Conservation (phyloP, 306 rosid genomes). For the Cicer pinnatifidum region DNA sequence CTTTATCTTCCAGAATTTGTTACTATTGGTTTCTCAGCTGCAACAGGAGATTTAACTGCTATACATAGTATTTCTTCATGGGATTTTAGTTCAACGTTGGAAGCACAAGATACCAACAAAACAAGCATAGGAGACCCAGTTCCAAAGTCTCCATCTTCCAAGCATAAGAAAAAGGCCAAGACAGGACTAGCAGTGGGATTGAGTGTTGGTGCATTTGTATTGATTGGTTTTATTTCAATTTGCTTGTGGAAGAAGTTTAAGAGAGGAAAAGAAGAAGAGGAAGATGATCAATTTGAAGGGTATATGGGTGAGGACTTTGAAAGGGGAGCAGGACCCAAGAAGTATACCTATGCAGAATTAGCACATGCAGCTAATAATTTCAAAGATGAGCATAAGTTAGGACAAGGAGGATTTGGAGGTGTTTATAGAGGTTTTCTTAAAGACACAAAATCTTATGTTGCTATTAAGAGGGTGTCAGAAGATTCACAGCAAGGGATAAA, state of each 20-base stretch:
- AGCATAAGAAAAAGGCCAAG: background rate
- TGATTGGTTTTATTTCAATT: background rate
- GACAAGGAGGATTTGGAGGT: conserved; percentile 55
- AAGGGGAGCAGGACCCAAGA: conserved; percentile 47
- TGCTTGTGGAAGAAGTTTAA: conserved; percentile 34
- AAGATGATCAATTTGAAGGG: conserved; percentile 35
- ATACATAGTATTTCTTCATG: conserved; percentile 27
- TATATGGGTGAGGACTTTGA: conserved; percentile 47
- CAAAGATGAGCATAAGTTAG: conserved; percentile 47
- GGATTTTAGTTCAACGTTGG: conserved; percentile 45
- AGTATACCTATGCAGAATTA: conserved; percentile 44
- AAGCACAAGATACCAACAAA: background rate
- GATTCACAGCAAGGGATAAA: conserved; percentile 51
- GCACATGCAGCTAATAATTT: conserved; percentile 45
- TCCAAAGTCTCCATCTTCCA: conserved; percentile 22
- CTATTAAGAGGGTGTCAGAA: conserved; percentile 47
- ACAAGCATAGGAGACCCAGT: background rate
- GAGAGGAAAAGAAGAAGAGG: conserved; percentile 12
- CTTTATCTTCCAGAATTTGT: conserved; percentile 46
- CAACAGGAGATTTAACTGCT: conserved; percentile 30
- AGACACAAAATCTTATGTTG: conserved; percentile 43
- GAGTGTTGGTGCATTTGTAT: conserved; percentile 30
- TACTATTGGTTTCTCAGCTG: conserved; percentile 51
- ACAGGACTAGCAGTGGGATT: conserved; percentile 36
- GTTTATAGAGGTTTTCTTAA: conserved; percentile 49